Base-by-base conservation (phyloP, 345 rosid genomes). In the Hevea brasiliensis region DNA sequence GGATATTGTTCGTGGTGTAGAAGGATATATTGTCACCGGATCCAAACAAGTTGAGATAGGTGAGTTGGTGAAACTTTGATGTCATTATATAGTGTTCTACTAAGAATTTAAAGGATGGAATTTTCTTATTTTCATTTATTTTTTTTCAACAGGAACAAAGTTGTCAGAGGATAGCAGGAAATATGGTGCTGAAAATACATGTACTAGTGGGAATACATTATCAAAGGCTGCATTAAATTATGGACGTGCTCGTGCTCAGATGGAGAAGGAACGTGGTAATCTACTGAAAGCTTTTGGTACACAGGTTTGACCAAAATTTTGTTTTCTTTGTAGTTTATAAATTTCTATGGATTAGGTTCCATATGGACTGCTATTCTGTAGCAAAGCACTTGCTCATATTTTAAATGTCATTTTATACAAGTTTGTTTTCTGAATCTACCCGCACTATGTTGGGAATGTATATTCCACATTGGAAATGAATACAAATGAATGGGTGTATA, bases 1-100 rank as follows among this genome's bases (percentile, higher is more conserved):
- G 76, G 94, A 94, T 70, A 86, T 94, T 80, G 94, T 92, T 50
- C 98, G 98, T 40, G 96, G 98, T 29, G 94, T 90, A 14, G 94
- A 92, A 88, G 98, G 97, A 64, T 85, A 88, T 78, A 86, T 94
- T 27, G 88, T 89, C 57, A 87, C 87, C 42, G 98, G 98, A 71
- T 84, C 96, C 57, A 94, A 92, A 77, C 97, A 90, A 84, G 92
- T 94, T 72, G 97, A 94, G 74, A 94, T 94, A 75, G 98, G 98
- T 88, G 64, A 80, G 71, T 63, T 20, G 65, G 68, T 67, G 47
- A 35, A 68, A 42, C 35, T 75, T 67, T 54, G 51, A 62, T 67
- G 32, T 74, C 27, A 26, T 12, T 8, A 37, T 58, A 11, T 68
- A 13, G 4, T 44, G 3, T 58, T 71, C 59, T 65, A 47, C 59